Evolutionary conservation across 1,284 basidiomycete genomes (phyloP).

Genomic region (Boletus calvinii): DNA sequence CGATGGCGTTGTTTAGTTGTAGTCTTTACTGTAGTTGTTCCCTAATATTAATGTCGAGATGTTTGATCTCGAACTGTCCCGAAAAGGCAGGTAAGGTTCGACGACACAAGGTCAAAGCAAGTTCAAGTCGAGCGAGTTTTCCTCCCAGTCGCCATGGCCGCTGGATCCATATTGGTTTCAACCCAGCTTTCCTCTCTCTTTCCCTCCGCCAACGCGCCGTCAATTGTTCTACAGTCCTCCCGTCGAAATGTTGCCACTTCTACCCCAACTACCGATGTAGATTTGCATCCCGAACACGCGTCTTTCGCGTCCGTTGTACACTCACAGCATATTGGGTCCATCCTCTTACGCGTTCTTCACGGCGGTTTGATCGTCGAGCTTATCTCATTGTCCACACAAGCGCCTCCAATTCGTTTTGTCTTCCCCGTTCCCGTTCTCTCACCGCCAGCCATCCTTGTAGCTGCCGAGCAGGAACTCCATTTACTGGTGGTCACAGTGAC

Average conservation of each 20-base stretch:
- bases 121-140: background rate
- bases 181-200: conserved; percentile 65
- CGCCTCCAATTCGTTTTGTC: conserved; percentile 69
- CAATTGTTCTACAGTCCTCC: conserved; percentile 55
- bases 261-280: conserved; percentile 42
- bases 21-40: too few relatives aligned
- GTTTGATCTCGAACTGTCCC: conserved; percentile 8
- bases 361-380: conserved; percentile 78
- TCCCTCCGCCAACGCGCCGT: conserved; percentile 49
- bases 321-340: conserved; percentile 58
- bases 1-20: background rate
- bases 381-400: conserved; percentile 62
- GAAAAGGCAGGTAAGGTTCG: conserved; percentile 28
- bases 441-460: conserved; percentile 63
- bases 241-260: conserved; percentile 53
- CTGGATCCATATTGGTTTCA: conserved; percentile 52
- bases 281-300: conserved; percentile 73
- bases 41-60: too few relatives aligned
- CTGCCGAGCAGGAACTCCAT: conserved; percentile 62
- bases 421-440: conserved; percentile 75
- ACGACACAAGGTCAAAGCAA: background rate
- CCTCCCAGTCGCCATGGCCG: conserved; percentile 34
- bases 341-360: conserved; percentile 75
- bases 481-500: conserved; percentile 66
- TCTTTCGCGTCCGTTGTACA: conserved; percentile 60